These are phyloP conservation scores for Besnoitia besnoiti DNA, from an alignment of 169 alveolate species.

Conservation along the genomic window DNA sequence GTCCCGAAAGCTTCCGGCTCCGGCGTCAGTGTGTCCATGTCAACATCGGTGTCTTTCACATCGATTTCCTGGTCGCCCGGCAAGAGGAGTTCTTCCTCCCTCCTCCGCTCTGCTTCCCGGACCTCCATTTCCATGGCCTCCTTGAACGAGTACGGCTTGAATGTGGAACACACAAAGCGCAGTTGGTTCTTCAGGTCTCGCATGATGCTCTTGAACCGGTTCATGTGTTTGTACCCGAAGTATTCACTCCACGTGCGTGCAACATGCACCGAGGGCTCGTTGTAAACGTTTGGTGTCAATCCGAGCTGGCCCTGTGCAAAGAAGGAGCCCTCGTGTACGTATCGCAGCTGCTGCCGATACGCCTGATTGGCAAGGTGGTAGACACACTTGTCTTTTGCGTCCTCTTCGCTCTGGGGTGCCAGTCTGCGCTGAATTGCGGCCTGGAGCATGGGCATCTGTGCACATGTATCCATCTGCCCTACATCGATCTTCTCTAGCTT, in stretches of 20 bases:
- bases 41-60: neutral
- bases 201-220: slow-evolving; percentile 9
- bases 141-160: neutral
- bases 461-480: slow-evolving; percentile 50
- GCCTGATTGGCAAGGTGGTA: slow-evolving; percentile 14
- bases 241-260: neutral
- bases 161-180: neutral
- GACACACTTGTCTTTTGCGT: slow-evolving; percentile 28
- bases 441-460: slow-evolving; percentile 45
- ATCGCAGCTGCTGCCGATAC: slow-evolving; percentile 31
- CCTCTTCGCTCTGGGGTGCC: neutral
- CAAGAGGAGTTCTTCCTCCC: neutral
- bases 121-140: slow-evolving; percentile 13
- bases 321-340: neutral
- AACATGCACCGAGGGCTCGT: slow-evolving; percentile 28
- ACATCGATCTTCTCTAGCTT: slow-evolving; percentile 41
- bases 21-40: neutral
- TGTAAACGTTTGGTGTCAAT: neutral
- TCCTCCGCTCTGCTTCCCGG: neutral
- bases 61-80: slow-evolving; percentile 1
- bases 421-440: slow-evolving; percentile 31
- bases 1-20: neutral
- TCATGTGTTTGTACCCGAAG: slow-evolving; percentile 19
- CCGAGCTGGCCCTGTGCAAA: neutral
- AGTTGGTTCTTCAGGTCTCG: neutral